Evolutionary conservation across 2,329 filamentous ascomycete species (phyloP).

Genomic region (Penicillium sp.): DNA sequence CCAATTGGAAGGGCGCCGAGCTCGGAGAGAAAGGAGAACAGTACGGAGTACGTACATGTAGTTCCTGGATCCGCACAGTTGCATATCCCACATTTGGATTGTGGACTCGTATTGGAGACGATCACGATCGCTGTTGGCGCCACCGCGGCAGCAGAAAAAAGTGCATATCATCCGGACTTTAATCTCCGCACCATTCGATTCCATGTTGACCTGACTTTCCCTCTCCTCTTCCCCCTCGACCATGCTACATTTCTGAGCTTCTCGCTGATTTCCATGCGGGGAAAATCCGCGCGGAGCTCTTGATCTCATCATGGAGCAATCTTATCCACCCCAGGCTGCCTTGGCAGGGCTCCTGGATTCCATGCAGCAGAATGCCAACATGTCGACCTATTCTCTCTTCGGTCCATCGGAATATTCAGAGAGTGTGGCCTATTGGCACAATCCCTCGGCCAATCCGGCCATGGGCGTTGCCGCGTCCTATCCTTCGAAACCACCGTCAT

Average conservation of each 20-base stretch:
- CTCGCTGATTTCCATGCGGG: conserved; percentile 13
- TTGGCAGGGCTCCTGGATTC: conserved; percentile 26
- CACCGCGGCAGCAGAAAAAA: background rate
- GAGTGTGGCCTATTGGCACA: conserved; percentile 43
- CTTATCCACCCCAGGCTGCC: conserved; percentile 28
- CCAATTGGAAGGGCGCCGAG: too few relatives aligned
- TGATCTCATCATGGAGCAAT: conserved; percentile 27
- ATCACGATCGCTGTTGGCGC: conserved; percentile 9
- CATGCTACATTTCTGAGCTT: conserved; percentile 11
- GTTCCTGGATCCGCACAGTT: conserved; percentile 4
- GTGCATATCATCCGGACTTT: too few relatives aligned
- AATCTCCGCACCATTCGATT: conserved; percentile 22
- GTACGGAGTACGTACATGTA: too few relatives aligned
- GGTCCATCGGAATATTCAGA: conserved; percentile 38
- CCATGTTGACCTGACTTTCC: conserved; percentile 7
- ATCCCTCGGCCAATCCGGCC: conserved; percentile 24
- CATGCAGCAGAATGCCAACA: conserved; percentile 22
- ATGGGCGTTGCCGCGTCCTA: conserved; percentile 16
- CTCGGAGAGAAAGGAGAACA: too few relatives aligned
- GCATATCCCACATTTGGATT: background rate
- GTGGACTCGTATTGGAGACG: conserved; percentile 8
- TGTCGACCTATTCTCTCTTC: conserved; percentile 33
- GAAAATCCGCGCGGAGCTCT: conserved; percentile 8
- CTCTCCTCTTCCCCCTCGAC: background rate
- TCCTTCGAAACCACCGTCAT: conserved; percentile 26